Evolutionary conservation across 1,284 basidiomycete genomes (phyloP).

Genomic region (Fistulinella cinereoalba): DNA sequence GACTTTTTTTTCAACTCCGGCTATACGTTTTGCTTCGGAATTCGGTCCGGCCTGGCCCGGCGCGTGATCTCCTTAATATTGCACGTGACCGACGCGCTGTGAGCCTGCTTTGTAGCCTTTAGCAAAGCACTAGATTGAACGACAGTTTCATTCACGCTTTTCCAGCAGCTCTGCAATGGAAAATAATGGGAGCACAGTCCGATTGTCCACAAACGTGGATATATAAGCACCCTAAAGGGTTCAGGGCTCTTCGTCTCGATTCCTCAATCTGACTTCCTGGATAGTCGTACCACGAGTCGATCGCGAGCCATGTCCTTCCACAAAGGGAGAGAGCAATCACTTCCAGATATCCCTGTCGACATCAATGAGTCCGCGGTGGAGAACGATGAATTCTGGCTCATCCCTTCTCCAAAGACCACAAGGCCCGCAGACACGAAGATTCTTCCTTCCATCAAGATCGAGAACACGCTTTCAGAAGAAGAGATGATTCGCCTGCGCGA

Average conservation of each 20-base stretch:
- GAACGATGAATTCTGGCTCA: not conserved
- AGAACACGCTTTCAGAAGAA: constrained; percentile 16
- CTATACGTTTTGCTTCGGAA: too few relatives aligned
- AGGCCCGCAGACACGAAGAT: not conserved
- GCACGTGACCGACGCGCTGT: constrained; percentile 14
- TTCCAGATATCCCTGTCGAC: constrained; percentile 20
- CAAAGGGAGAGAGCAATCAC: constrained; percentile 14
- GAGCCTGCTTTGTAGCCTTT: too few relatives aligned
- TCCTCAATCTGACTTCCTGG: not conserved
- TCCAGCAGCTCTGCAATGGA: constrained; percentile 6
- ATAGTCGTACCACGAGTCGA: not conserved
- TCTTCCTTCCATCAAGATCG: constrained; percentile 16
- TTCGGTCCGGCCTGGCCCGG: too few relatives aligned
- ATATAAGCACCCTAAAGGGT: not conserved
- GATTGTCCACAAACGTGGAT: constrained; percentile 8
- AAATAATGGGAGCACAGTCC: not conserved
- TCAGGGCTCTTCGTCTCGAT: not conserved
- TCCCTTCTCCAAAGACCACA: not conserved
- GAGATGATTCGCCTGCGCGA: constrained; percentile 21
- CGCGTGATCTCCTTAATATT: too few relatives aligned
- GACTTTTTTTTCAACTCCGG: not conserved
- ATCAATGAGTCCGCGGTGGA: not conserved
- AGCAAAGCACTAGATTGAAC: not conserved
- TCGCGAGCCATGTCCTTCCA: constrained; percentile 9
- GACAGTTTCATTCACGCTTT: constrained; percentile 5